Evolutionary conservation across 202 grass and related monocot genomes (phyloP).

Genomic region (Cymbopogon flexuosus): DNA sequence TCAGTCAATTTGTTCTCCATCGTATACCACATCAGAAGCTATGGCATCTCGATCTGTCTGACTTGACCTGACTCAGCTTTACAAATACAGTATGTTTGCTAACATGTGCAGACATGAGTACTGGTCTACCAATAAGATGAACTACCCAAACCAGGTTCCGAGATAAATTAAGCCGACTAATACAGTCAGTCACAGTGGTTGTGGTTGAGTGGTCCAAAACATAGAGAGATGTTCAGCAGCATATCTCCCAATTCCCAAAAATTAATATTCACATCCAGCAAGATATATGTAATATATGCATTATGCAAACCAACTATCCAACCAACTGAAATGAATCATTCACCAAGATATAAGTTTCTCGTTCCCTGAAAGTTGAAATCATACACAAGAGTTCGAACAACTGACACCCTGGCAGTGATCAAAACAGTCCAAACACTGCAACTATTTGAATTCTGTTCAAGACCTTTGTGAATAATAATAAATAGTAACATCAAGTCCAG

Average conservation of each 20-base stretch:
- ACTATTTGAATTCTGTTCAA: slow-evolving; percentile 8
- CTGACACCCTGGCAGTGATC: background rate
- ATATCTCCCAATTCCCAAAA: background rate
- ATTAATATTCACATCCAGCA: background rate
- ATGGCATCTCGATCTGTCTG: slow-evolving; percentile 23
- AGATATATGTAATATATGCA: background rate
- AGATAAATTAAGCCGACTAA: background rate
- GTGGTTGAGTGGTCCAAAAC: slow-evolving; percentile 24
- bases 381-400: background rate
- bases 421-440: background rate
- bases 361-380: background rate
- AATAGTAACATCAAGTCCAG: background rate
- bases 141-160: background rate
- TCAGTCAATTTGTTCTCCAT: background rate
- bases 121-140: background rate
- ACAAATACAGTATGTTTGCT: background rate
- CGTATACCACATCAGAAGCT: slow-evolving; percentile 20
- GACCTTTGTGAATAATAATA: background rate
- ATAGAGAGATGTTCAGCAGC: background rate
- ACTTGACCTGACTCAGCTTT: background rate
- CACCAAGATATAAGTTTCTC: background rate
- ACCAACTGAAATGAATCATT: slow-evolving; percentile 11
- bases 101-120: slow-evolving; percentile 26
- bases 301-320: background rate
- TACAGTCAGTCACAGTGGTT: background rate